These are phyloP conservation scores for Calvatia gigantea DNA, from an alignment of 768 basidiomycete species.

Conservation along the genomic window DNA sequence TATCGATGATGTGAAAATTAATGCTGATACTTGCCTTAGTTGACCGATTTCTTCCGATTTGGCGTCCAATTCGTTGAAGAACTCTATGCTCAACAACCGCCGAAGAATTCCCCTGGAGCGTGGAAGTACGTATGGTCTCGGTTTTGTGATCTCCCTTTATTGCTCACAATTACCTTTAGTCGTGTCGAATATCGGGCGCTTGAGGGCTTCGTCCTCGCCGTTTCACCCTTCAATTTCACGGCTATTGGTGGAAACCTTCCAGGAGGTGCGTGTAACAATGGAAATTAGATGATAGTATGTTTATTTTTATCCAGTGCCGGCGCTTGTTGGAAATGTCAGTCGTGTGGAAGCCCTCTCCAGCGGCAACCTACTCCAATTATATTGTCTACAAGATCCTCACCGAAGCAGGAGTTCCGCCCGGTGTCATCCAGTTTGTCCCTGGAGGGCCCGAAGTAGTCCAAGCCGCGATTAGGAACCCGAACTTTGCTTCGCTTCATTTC, in stretches of 20 bases:
- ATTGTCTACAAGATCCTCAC: conserved; percentile 84
- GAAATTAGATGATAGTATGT: conserved; percentile 4
- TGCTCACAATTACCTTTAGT: conserved; percentile 35
- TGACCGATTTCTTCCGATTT: conserved; percentile 93
- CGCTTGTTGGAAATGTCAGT: conserved; percentile 92
- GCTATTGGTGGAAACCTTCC: conserved; percentile 97
- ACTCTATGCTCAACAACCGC: conserved; percentile 86
- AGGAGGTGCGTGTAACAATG: conserved; percentile 40
- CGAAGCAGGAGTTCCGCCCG: conserved; percentile 91
- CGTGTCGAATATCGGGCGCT: conserved; percentile 94
- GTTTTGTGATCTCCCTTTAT: neutral
- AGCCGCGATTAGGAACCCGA: conserved; percentile 73
- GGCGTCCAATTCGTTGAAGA: conserved; percentile 97
- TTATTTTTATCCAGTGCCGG: conserved; percentile 55
- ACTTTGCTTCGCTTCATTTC: conserved; percentile 91
- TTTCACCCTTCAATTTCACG: conserved; percentile 98
- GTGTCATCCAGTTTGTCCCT: conserved; percentile 97
- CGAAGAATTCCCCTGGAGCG: conserved; percentile 77
- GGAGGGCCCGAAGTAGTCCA: conserved; percentile 85
- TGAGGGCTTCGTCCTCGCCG: conserved; percentile 98
- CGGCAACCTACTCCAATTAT: conserved; percentile 94
- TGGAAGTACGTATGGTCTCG: conserved; percentile 78
- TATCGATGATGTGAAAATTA: neutral
- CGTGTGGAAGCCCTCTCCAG: conserved; percentile 97
- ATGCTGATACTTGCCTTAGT: conserved; percentile 31